Evolutionary conservation across 2,329 filamentous ascomycete species (phyloP).

Genomic region (Pseudocercospora fuligena): DNA sequence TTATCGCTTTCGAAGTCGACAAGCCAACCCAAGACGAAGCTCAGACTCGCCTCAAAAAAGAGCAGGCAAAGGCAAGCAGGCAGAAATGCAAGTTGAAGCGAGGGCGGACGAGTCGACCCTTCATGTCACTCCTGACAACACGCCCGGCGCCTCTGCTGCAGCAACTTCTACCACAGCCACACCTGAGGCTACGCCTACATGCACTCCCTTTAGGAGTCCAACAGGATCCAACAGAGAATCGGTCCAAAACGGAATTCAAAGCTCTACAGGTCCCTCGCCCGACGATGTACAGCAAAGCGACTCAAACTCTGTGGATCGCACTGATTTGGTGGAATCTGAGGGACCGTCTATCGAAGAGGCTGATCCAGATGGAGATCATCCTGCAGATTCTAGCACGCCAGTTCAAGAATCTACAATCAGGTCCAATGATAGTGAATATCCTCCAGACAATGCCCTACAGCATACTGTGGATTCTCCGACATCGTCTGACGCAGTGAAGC

Average conservation of each 20-base stretch:
- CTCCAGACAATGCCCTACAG: not conserved
- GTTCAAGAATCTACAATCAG: not conserved
- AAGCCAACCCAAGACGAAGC: slow-evolving; percentile 12
- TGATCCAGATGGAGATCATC: not conserved
- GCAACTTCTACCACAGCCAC: not conserved
- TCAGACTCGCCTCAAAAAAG: slow-evolving; percentile 8
- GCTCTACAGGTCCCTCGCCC: not conserved
- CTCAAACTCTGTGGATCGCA: not conserved
- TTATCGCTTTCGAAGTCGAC: slow-evolving; percentile 26
- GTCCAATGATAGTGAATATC: not conserved
- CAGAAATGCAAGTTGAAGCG: not conserved
- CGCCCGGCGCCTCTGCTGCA: not conserved
- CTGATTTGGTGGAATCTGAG: not conserved
- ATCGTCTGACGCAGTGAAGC: not conserved
- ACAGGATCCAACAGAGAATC: not conserved
- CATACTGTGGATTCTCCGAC: not conserved
- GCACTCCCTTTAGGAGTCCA: not conserved
- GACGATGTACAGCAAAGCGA: not conserved
- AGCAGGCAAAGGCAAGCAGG: not conserved
- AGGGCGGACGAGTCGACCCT: not conserved
- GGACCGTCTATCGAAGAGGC: not conserved
- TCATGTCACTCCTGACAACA: not conserved
- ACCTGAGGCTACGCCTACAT: not conserved
- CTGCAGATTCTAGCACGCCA: not conserved
- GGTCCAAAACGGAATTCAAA: not conserved